Evolutionary conservation across 495 filamentous ascomycete species (phyloP).

Genomic region (Glutinoglossum americanum): DNA sequence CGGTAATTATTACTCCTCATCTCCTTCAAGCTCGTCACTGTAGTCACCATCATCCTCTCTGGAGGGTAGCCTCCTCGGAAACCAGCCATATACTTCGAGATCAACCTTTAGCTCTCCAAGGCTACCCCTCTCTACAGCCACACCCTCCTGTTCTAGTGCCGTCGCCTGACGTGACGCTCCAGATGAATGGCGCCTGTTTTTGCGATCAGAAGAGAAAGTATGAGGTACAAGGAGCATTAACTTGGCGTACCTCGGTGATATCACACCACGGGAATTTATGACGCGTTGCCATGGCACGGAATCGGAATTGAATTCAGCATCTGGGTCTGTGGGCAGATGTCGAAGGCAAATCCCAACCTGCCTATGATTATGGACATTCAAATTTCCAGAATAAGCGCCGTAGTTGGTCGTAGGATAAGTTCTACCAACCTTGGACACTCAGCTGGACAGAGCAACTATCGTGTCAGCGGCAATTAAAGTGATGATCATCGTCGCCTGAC

Average conservation of each 20-base stretch:
- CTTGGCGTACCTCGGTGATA: constrained; percentile 50
- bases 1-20: neutral
- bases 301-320: constrained; percentile 34
- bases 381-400: neutral
- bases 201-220: neutral
- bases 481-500: neutral
- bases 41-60: constrained; percentile 16
- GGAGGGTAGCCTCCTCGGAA: constrained; percentile 36
- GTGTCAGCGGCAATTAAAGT: neutral
- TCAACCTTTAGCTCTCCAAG: constrained; percentile 52
- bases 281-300: constrained; percentile 94
- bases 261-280: constrained; percentile 64
- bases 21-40: neutral
- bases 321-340: constrained; percentile 38
- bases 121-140: constrained; percentile 37
- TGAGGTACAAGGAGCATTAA: neutral
- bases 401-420: neutral
- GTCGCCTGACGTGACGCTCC: constrained; percentile 48
- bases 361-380: constrained; percentile 10
- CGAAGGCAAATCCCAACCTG: constrained; percentile 83
- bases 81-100: constrained; percentile 52
- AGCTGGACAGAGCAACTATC: constrained; percentile 9
- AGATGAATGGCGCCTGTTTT: constrained; percentile 35
- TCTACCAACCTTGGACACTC: constrained; percentile 19
- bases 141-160: constrained; percentile 43